Evolutionary conservation across 164 flowering plant species (phyloP), one percentile per base, ranked within the genome.

Genomic region (Brasenia schreberi): DNA sequence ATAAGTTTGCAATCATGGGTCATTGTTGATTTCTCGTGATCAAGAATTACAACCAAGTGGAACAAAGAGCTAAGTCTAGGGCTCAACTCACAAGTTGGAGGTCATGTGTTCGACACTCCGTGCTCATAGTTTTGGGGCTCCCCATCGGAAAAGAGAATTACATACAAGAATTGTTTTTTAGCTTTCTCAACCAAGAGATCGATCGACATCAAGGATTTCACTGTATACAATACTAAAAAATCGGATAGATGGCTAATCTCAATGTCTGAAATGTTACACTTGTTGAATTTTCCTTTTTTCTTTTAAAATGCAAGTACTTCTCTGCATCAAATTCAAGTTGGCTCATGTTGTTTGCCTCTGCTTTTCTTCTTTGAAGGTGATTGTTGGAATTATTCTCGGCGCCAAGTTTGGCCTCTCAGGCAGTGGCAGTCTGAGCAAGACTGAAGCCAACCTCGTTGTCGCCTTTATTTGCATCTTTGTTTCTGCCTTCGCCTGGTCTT

Each of bases 401-500:
- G 2, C 43, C 6, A 67, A 67, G 19, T 72, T 64, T 6, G 70
- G 67, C 5, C 42, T 39, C 16, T 7, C 45, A 0, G 70, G 70
- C 19, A 19, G 6, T 12, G 72, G 61, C 1, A 19, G 6, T 39
- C 27, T 69, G 6, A 56, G 67, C 39, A 69, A 64, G 43, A 60
- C n/a, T 4, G 59, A 19, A 7, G 67, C 70, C 12, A 19, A 33
- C 39, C 19, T 59, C 18, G 43, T 72, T 3, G 63, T 72, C 3
- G 5, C 17, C 4, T 43, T 17, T 60, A 67, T 72, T 49, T 72
- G 70, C 33, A 7, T 64, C 59, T 72, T 39, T 27, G 74, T 72
- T 7, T 42, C 67, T 5, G 74, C 43, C 19, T 72, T 67, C 42
- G 70, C 74, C 3, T 67, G 70, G 74, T 67, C 74, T 1, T 67